phyloP scores from a whole-genome alignment of 2,329 filamentous ascomycete genomes.

The Onygenales sp. region DNA sequence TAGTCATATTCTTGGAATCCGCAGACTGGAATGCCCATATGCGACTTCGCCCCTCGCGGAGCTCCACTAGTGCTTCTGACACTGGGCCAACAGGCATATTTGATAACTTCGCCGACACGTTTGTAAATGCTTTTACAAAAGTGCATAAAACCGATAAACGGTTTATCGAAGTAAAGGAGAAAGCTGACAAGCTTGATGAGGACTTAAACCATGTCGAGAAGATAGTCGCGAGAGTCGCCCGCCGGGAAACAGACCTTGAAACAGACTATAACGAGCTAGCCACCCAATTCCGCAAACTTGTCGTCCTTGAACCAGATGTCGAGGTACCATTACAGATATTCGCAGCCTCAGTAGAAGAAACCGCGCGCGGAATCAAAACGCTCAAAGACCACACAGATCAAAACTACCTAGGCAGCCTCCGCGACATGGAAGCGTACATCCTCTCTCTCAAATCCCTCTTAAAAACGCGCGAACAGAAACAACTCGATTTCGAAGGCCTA shows the following conservation, averaged over 20 bases:
- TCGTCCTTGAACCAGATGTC: constrained; percentile 78
- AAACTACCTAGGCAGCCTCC: constrained; percentile 83
- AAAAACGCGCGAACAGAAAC: constrained; percentile 91
- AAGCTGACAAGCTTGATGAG: constrained; percentile 87
- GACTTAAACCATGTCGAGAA: constrained; percentile 91
- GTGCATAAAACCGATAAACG: constrained; percentile 90
- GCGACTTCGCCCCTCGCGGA: constrained; percentile 63
- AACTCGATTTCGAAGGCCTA: constrained; percentile 91
- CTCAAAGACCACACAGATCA: constrained; percentile 89
- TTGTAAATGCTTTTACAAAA: constrained; percentile 95
- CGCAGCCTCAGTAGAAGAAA: constrained; percentile 75
- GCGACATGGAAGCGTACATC: constrained; percentile 94
- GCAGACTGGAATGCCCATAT: constrained; percentile 96
- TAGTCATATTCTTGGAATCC: constrained; percentile 86
- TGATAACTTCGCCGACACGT: constrained; percentile 89
- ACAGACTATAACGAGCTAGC: constrained; percentile 81
- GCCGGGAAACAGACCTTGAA: constrained; percentile 80
- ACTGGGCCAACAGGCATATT: constrained; percentile 59
- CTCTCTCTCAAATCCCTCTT: constrained; percentile 77
- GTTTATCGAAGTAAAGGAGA: constrained; percentile 88
- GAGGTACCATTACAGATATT: constrained; percentile 77
- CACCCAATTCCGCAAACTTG: constrained; percentile 89
- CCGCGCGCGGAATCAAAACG: constrained; percentile 64
- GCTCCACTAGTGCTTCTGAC: constrained; percentile 39
- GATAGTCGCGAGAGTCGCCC: constrained; percentile 81